Conservation (phyloP, 2,329 filamentous ascomycete genomes). For the Nigrospora sphaerica region DNA sequence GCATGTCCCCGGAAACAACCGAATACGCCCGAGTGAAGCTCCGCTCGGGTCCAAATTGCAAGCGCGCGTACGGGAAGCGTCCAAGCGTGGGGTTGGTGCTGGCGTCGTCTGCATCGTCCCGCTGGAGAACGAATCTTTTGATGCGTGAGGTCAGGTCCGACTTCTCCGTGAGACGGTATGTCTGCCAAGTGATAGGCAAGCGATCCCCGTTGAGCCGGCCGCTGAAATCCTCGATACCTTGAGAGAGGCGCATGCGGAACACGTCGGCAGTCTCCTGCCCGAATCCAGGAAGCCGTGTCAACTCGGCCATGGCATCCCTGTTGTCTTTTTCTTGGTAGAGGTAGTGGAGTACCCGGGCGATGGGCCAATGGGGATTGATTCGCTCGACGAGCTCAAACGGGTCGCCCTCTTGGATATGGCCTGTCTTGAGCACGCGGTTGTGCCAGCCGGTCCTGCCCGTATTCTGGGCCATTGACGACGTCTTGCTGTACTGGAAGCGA, state of each 20-base stretch:
- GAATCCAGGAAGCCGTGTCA: conserved; percentile 27
- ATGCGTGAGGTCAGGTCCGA: conserved; percentile 40
- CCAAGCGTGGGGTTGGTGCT: conserved; percentile 23
- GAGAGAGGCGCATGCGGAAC: conserved; percentile 43
- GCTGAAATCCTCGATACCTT: conserved; percentile 27
- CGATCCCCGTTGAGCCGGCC: conserved; percentile 12
- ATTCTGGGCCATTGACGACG: conserved; percentile 49
- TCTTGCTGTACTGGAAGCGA: conserved; percentile 54
- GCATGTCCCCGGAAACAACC: conserved; percentile 43
- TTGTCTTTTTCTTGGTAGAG: conserved; percentile 1
- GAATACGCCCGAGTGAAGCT: conserved; percentile 49
- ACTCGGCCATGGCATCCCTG: too few species aligned
- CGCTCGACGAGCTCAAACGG: conserved; percentile 4
- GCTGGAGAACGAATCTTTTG: conserved; percentile 42
- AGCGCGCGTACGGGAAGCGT: conserved; percentile 45
- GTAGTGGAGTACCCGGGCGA: conserved; percentile 1
- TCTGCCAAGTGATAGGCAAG: conserved; percentile 29
- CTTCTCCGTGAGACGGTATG: conserved; percentile 42
- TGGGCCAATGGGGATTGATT: conserved; percentile 1
- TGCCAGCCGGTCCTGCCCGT: conserved; percentile 57
- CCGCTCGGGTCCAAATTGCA: conserved; percentile 49
- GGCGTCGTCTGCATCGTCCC: conserved; percentile 25
- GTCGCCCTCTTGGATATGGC: conserved; percentile 31
- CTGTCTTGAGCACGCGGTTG: conserved; percentile 51
- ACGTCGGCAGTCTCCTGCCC: conserved; percentile 35